Evolutionary conservation across 1,284 basidiomycete genomes (phyloP), one percentile per base, ranked within the genome.

Genomic region (Rhizoctonia solani): DNA sequence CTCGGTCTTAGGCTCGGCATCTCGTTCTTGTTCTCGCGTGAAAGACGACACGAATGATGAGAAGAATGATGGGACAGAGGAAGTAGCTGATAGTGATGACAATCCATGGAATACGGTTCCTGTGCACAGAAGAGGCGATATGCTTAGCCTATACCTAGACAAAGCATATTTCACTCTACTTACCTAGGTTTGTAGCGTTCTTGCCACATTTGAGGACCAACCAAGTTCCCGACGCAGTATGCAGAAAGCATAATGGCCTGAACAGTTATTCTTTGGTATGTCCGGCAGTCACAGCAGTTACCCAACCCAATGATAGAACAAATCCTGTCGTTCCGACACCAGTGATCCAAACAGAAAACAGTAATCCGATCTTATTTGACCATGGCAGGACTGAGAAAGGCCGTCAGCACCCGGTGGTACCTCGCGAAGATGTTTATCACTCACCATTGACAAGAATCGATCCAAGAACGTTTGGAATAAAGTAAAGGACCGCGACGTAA

Each of bases 271-370:
- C 63, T 50, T 66, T 66, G 25, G 63, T 66, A 32, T 66, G 63
- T 25, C 63, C 63, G 9, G 63, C 63, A 27, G 63, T 66, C 14
- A 66, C 63, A 9, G 63, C 63, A 25, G 77, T 73, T 13, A 75
- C 73, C 74, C 75, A 78, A 0, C 72, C 71, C 63, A 77, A 73
- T 4, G 74, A 68, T 30, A 77, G 73, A 3, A 74, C 72, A 50
- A 77, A 76, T 1, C 72, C 71, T 3, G 74, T 66, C 6, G 63
- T 66, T 6, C 63, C 63, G 21, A 66, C 63, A 27, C 63, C 63
- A 21, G 63, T 66, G 46, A 66, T 66, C 63, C 63, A 66, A 1
- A 66, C 30, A 13, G 63, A 66, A 30, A 66, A 54, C 21, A 66
- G 34, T 16, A 66, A 49, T 19, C 63, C 63, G 37, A 66, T 54